phyloP scores from a whole-genome alignment of 768 basidiomycete species.

The Flagelloscypha sp. region DNA sequence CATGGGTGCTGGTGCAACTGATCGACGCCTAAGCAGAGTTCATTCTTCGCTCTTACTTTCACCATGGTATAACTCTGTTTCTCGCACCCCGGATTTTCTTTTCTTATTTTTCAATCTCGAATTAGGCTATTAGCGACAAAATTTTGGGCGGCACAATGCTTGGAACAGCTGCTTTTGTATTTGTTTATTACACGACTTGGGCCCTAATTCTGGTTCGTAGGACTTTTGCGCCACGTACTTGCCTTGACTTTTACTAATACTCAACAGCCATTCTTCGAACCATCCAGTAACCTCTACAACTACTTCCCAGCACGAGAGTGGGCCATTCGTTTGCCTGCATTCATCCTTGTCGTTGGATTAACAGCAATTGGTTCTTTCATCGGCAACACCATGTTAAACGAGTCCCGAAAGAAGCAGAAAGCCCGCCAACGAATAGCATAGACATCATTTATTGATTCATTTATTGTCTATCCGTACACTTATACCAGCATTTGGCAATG shows the following conservation, averaged over 20 bases:
- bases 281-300: constrained; percentile 60
- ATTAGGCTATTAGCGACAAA: constrained; percentile 74
- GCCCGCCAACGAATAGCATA: constrained; percentile 55
- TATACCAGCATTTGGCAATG: constrained; percentile 1
- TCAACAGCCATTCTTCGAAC: constrained; percentile 74
- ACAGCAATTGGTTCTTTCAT: constrained; percentile 75
- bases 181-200: constrained; percentile 90
- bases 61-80: constrained; percentile 13
- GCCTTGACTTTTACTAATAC: constrained; percentile 7
- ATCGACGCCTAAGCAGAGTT: not conserved
- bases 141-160: constrained; percentile 74
- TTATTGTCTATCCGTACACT: constrained; percentile 10
- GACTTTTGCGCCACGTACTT: not conserved
- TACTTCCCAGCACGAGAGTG: constrained; percentile 89
- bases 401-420: constrained; percentile 61
- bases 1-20: constrained; percentile 26
- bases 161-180: constrained; percentile 63
- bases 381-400: constrained; percentile 66
- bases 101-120: too few relatives aligned
- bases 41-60: constrained; percentile 4
- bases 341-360: constrained; percentile 74
- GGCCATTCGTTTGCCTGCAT: constrained; percentile 82
- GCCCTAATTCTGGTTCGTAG: constrained; percentile 71
- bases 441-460: constrained; percentile 11
- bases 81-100: constrained; percentile 4